Base-by-base conservation (phyloP, 805 yeast genomes). In the Pichia ethanolica region DNA sequence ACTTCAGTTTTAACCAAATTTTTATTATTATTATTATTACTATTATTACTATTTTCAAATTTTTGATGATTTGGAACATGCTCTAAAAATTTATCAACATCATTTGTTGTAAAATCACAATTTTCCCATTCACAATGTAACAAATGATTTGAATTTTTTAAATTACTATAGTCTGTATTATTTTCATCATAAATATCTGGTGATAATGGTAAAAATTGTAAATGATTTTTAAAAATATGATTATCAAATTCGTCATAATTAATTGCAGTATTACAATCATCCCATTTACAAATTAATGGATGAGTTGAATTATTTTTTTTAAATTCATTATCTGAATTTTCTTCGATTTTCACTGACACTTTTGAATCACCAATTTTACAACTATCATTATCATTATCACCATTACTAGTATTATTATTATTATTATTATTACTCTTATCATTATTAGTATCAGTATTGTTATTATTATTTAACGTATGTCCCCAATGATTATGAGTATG, bases 71-170 rank as follows among this genome's bases (percentile, higher is more conserved):
- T 63, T 45, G 79, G 77, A 44, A 82, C 68, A 66, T 89, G 96
- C 39, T 73, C 69, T 10, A 86, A 65, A 33, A 89, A 67, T 6
- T 74, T 62, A 33, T 79, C 70, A 43, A 83, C 60, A 56, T 80
- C 81, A 14, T 67, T 61, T 32, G 84, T 73, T 25, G 70, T 69
- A 60, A 73, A 86, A 40, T 75, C 68, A 72, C 97, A 89, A 47
- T 81, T 74, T 49, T 71, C 67, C 96, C 96, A 89, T 59, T 82
- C 88, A 68, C 97, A 89, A 44, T 73, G 69, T 45, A 65, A 70
- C n/a, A 27, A 30, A 9, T 39, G 25, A 27, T 26, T 39, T 25
- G 28, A 28, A 25, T 9, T 27, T 30, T 14, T 45, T 36, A 8
- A 34, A 33, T 32, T 41, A n/a, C 14, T 39, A 32, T 34, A 33